A percentile compares a stretch with the other conserved stretches of the same genome.
phyloP scores from a whole-genome alignment of 345 rosid genomes.

The Bruguiera gymnorhiza region DNA sequence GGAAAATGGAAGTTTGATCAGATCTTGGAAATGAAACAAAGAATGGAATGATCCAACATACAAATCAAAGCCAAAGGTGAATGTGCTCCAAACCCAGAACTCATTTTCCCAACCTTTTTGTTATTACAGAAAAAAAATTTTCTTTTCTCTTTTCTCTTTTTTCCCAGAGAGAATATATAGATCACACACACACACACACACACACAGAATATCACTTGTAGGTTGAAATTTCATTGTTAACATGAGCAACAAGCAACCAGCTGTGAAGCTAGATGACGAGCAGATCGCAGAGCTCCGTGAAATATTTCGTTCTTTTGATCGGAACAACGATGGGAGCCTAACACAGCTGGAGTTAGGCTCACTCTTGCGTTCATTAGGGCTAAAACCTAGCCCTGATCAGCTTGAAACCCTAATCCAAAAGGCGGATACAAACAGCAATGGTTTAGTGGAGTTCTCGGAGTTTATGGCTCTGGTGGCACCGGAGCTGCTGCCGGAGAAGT shows the following conservation, averaged over 20 bases:
- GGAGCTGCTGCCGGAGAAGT: constrained; percentile 52
- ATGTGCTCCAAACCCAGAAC: too few relatives aligned
- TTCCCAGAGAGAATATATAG: too few relatives aligned
- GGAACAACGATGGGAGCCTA: constrained; percentile 73
- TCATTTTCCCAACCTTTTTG: too few relatives aligned
- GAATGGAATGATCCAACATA: too few relatives aligned
- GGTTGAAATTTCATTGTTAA: constrained; percentile 5
- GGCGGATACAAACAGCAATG: constrained; percentile 73
- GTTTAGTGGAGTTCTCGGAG: constrained; percentile 77
- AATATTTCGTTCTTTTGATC: constrained; percentile 73
- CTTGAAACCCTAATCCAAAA: constrained; percentile 55
- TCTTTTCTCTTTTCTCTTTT: too few relatives aligned
- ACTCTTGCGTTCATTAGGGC: constrained; percentile 60
- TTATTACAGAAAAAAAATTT: too few relatives aligned
- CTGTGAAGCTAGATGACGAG: constrained; percentile 51
- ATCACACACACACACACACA: too few relatives aligned
- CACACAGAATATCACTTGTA: too few relatives aligned
- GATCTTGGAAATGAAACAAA: too few relatives aligned
- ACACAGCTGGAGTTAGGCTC: constrained; percentile 86
- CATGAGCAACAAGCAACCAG: constrained; percentile 46
- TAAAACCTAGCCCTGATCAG: constrained; percentile 66
- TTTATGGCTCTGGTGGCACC: constrained; percentile 65
- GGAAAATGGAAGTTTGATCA: too few relatives aligned
- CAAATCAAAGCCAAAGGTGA: too few relatives aligned
- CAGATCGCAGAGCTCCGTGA: constrained; percentile 68